These are phyloP conservation scores for Escallonia rubra DNA, from an alignment of 129 eudicot species.

Conservation along the genomic window DNA sequence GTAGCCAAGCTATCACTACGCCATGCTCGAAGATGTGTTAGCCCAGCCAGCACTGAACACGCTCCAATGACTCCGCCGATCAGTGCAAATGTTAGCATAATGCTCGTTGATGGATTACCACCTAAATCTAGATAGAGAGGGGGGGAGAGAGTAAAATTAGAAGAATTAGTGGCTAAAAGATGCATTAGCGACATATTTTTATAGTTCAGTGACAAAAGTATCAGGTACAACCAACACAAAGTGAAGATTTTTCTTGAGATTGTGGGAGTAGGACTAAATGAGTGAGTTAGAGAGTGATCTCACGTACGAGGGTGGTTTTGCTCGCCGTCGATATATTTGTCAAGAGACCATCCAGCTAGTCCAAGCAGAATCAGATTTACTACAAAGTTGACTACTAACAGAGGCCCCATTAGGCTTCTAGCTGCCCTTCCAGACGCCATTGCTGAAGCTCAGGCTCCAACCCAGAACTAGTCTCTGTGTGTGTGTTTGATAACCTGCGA, in stretches of 20 bases:
- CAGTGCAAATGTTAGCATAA: slow-evolving; percentile 57
- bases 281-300: slow-evolving; percentile 11
- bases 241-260: background rate
- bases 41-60: slow-evolving; percentile 50
- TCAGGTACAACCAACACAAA: too few species aligned
- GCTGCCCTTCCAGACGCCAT: slow-evolving; percentile 63
- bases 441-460: slow-evolving; percentile 1
- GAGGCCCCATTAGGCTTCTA: slow-evolving; percentile 60
- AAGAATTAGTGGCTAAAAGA: too few species aligned
- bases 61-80: slow-evolving; percentile 66
- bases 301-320: slow-evolving; percentile 80
- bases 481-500: slow-evolving; percentile 7
- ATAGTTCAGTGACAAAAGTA: too few species aligned
- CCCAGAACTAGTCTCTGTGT: background rate
- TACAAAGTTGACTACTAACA: slow-evolving; percentile 52
- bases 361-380: slow-evolving; percentile 56
- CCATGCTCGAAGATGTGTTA: slow-evolving; percentile 63
- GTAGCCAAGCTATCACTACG: slow-evolving; percentile 44
- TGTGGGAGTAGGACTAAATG: background rate
- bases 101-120: slow-evolving; percentile 76
- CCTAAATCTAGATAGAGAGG: slow-evolving; percentile 50
- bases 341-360: slow-evolving; percentile 76
- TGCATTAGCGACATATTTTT: too few species aligned
- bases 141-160: background rate
- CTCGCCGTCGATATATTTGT: slow-evolving; percentile 77